Base-by-base conservation (phyloP, 2,329 filamentous ascomycete species). In the Phyllachora maydis region DNA sequence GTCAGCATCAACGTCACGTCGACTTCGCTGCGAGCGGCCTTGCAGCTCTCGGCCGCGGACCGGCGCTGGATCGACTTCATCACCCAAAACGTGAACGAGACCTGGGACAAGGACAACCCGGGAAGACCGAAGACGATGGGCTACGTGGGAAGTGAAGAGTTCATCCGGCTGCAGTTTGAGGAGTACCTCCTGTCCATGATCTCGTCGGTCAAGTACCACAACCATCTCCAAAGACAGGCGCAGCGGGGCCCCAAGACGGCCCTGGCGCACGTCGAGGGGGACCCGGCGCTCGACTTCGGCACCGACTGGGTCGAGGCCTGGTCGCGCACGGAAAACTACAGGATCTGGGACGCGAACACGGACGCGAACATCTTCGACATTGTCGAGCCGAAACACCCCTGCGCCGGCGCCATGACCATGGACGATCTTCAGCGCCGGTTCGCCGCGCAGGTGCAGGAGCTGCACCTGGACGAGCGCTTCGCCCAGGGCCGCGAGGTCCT, bases 41-140 rank as follows among this genome's bases (percentile, higher is more conserved):
- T 95, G 4, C 49, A 65, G 1, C 65, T 98, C 3, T 88, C 88
- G 0, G 71, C 71, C 7, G 76, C 88, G 1, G 88, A 98, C 41
- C 66, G 88, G 28, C 65, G 88, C 27, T 98, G 88, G 85, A 93
- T 98, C 35, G 88, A 98, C 49, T 83, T 82, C 36, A 62, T 98
- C 25, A 90, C 82, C 0, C 79, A 92, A 37, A 77, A 82, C 18
- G 79, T 98, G 12, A 78, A 88, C 38, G 82, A 95, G 33, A 93
- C 88, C 0, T 98, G 88, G 88, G 88, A 98, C 41, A 81, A 92
- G 19, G 56, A 69, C 4, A 85, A 95, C 39, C 88, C 88, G 0
- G 67, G 69, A 31, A 64, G 78, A 22, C 88, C 88, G n/a, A 93
- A 82, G 39, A 91, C 81, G 3, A 73, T 93, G 56, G 83, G 83